These are phyloP conservation scores for Paramecium tetraurelia DNA, from an alignment of 73 alveolate genomes.

Conservation along the genomic window DNA sequence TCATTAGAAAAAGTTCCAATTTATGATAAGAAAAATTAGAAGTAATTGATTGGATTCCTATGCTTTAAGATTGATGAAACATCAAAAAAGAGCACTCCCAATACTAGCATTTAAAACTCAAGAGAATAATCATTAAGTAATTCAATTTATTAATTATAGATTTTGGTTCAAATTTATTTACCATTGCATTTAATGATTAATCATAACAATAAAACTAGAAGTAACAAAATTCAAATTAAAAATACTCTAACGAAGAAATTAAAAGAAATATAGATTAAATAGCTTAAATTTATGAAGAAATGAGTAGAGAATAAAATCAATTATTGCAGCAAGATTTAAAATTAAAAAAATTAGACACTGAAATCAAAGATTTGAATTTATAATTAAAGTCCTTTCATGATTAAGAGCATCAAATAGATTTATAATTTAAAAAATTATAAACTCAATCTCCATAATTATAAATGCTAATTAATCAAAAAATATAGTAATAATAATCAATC, in stretches of 20 bases:
- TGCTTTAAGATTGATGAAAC: constrained; percentile 23
- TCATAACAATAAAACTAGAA: neutral
- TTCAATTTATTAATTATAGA: neutral
- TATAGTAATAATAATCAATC: neutral
- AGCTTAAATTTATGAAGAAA: constrained; percentile 20
- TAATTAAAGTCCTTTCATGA: neutral
- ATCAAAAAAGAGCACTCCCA: neutral
- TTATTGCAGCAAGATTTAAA: neutral
- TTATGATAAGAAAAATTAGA: neutral
- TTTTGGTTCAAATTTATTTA: constrained; percentile 40
- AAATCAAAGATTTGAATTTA: neutral
- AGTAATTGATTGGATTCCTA: constrained; percentile 21
- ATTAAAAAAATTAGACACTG: neutral
- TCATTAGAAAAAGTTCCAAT: constrained; percentile 53
- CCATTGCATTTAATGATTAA: neutral
- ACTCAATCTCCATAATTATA: neutral
- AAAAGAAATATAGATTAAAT: neutral
- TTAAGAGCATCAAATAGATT: neutral
- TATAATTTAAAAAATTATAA: neutral
- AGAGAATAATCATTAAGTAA: constrained; percentile 22
- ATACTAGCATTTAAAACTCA: neutral
- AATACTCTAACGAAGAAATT: neutral
- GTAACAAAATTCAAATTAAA: neutral
- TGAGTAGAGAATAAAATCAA: constrained; percentile 3
- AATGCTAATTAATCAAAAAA: neutral